phyloP scores from a whole-genome alignment of 2,329 filamentous ascomycete species.

The Scytalidium sp. region DNA sequence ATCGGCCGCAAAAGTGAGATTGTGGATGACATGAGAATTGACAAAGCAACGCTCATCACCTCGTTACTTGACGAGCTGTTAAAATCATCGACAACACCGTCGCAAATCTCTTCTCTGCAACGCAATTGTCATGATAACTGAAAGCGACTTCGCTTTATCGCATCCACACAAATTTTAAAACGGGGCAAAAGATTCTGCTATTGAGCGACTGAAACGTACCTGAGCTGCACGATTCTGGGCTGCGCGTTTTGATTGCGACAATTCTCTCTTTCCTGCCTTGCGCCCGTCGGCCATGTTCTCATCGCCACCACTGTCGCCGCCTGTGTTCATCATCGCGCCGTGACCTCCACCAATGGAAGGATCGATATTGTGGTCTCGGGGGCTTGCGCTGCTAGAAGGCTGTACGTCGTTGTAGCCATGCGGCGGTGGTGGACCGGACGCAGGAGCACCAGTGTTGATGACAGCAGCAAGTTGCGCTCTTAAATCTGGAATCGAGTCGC shows the following conservation, averaged over 20 bases:
- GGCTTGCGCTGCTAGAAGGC: slow-evolving; percentile 25
- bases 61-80: slow-evolving; percentile 1
- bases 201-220: slow-evolving; percentile 54
- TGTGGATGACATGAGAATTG: slow-evolving; percentile 33
- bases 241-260: slow-evolving; percentile 93
- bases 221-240: slow-evolving; percentile 96
- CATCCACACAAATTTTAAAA: neutral
- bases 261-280: slow-evolving; percentile 79
- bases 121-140: neutral
- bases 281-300: slow-evolving; percentile 47
- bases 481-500: slow-evolving; percentile 24
- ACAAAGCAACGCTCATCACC: slow-evolving; percentile 26
- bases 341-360: slow-evolving; percentile 26
- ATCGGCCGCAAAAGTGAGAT: neutral
- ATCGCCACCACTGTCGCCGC: slow-evolving; percentile 26
- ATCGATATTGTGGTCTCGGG: slow-evolving; percentile 32
- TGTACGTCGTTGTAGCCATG: slow-evolving; percentile 29
- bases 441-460: slow-evolving; percentile 18
- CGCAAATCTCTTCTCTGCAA: neutral
- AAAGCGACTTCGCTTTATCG: neutral
- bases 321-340: slow-evolving; percentile 25
- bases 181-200: neutral
- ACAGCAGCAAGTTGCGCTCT: slow-evolving; percentile 31
- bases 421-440: slow-evolving; percentile 11
- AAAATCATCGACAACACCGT: slow-evolving; percentile 2